phyloP scores from a whole-genome alignment of 768 basidiomycete species.

The Lenzites betulinus region DNA sequence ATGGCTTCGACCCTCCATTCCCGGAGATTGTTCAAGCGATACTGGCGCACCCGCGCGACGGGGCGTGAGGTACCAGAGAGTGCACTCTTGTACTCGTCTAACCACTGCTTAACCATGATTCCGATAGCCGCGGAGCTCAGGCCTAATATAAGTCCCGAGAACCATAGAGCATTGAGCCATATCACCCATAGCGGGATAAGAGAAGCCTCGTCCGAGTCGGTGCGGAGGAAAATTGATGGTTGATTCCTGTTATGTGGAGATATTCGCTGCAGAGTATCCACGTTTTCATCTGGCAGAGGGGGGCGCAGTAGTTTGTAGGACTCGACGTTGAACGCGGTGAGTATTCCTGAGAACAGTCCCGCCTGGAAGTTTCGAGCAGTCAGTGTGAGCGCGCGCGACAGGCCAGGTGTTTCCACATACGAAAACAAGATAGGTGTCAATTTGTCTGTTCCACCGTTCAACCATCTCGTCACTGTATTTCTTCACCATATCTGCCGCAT shows the following conservation, averaged over 20 bases:
- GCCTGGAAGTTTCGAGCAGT: conserved; percentile 19
- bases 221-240: too few relatives aligned
- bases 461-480: conserved; percentile 6
- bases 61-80: neutral
- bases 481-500: neutral
- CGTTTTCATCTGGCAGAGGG: neutral
- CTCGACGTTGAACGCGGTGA: conserved; percentile 29
- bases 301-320: conserved; percentile 24
- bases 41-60: conserved; percentile 18
- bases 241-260: conserved; percentile 6
- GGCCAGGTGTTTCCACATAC: neutral
- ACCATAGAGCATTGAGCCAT: conserved; percentile 27
- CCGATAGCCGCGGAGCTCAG: conserved; percentile 29
- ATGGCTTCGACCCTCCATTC: conserved; percentile 21
- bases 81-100: conserved; percentile 11
- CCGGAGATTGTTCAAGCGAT: conserved; percentile 18
- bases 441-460: conserved; percentile 1
- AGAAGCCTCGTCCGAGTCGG: neutral
- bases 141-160: conserved; percentile 27
- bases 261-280: conserved; percentile 2
- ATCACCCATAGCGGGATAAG: neutral
- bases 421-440: conserved; percentile 8
- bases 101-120: conserved; percentile 35
- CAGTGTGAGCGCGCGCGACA: neutral
- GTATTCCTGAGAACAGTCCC: conserved; percentile 29